Evolutionary conservation across 1,139 yeast species (phyloP).

Genomic region (Saccharomyces hybrid): DNA sequence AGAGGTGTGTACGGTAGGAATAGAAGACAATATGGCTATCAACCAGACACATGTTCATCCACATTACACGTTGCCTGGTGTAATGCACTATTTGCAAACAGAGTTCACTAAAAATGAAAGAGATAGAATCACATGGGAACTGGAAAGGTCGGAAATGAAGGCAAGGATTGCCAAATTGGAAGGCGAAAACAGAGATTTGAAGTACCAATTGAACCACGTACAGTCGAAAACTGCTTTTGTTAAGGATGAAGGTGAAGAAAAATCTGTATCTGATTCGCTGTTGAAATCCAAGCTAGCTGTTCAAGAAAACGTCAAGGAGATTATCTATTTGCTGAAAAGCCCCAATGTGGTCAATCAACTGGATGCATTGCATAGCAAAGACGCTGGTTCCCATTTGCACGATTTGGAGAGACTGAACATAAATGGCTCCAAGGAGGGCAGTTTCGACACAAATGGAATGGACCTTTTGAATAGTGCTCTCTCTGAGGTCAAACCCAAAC

Average conservation of each 20-base stretch:
- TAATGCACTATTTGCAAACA: conserved; percentile 49
- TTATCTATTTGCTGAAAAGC: conserved; percentile 30
- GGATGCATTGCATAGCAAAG: conserved; percentile 15
- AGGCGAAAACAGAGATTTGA: conserved; percentile 53
- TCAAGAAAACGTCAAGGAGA: conserved; percentile 33
- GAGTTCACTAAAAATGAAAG: conserved; percentile 52
- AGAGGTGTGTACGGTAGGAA: background rate
- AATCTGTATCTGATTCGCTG: conserved; percentile 6
- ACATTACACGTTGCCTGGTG: conserved; percentile 37
- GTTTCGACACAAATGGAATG: background rate
- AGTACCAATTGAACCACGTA: conserved; percentile 43
- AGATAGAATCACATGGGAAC: conserved; percentile 49
- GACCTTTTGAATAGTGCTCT: background rate
- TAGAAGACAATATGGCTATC: background rate
- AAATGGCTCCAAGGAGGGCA: background rate
- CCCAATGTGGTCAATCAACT: conserved; percentile 26
- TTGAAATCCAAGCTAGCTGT: conserved; percentile 24
- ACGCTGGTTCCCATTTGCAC: conserved; percentile 20
- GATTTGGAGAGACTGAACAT: conserved; percentile 19
- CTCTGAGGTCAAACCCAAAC: background rate
- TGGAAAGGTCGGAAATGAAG: conserved; percentile 47
- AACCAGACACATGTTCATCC: conserved; percentile 9
- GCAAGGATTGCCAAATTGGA: conserved; percentile 55
- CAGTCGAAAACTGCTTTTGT: conserved; percentile 7
- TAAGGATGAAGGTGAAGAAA: conserved; percentile 8